These are phyloP conservation scores for Balakata baccata DNA, from an alignment of 345 rosid species.

Conservation along the genomic window DNA sequence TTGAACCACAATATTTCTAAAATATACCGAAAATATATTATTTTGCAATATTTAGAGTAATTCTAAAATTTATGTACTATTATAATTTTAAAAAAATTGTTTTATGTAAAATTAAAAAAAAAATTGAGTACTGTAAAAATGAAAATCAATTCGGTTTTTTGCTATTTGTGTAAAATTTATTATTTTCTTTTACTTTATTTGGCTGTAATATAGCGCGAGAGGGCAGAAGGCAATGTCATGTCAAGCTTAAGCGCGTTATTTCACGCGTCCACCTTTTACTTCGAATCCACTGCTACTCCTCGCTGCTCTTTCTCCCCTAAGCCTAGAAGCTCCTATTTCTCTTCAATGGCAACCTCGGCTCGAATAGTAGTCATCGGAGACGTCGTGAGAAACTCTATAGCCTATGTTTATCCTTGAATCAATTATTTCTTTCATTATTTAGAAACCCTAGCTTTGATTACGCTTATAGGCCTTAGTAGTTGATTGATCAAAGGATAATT, in stretches of 20 bases:
- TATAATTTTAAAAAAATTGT: too few relatives aligned
- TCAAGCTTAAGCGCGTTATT: conserved; percentile 21
- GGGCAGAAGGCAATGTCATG: background rate
- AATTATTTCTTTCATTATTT: background rate
- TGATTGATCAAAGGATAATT: too few relatives aligned
- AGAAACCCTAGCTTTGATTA: background rate
- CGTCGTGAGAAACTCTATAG: conserved; percentile 38
- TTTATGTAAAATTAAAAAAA: too few relatives aligned
- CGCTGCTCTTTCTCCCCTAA: conserved; percentile 16
- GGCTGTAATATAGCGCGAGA: background rate
- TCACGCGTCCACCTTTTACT: conserved; percentile 21
- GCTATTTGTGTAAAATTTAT: too few relatives aligned
- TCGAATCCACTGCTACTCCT: background rate
- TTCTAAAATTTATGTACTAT: too few relatives aligned
- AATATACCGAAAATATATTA: too few relatives aligned
- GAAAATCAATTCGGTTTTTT: too few relatives aligned
- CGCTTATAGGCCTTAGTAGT: background rate
- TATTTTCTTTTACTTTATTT: too few relatives aligned
- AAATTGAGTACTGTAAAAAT: too few relatives aligned
- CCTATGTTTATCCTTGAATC: background rate
- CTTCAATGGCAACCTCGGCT: conserved; percentile 42
- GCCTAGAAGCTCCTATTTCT: conserved; percentile 4
- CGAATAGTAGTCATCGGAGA: conserved; percentile 63
- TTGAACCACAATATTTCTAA: too few relatives aligned
- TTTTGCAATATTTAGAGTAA: too few relatives aligned